Conservation (phyloP, 148 eudicot species). For the Limonium bicolor region DNA sequence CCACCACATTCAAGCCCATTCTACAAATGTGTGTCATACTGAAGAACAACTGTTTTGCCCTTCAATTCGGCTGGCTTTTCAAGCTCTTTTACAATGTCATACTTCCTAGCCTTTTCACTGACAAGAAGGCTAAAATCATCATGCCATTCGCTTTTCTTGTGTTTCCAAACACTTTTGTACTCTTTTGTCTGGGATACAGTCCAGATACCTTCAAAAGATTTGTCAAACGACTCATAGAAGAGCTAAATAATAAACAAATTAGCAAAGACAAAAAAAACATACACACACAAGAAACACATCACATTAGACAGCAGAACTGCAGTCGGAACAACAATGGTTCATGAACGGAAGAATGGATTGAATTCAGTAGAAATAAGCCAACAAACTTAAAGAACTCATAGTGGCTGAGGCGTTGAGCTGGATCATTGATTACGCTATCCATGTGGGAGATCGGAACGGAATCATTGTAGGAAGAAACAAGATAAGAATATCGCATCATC, state of each 20-base stretch:
- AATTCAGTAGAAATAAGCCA: too few relatives aligned
- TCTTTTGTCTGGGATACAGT: slow-evolving; percentile 37
- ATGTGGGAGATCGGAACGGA: too few relatives aligned
- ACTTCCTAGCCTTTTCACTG: slow-evolving; percentile 78
- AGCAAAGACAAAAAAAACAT: not conserved
- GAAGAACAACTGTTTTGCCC: slow-evolving; percentile 57
- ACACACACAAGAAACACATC: too few relatives aligned
- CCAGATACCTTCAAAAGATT: slow-evolving; percentile 40
- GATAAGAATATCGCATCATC: too few relatives aligned
- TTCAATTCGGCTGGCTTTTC: slow-evolving; percentile 49
- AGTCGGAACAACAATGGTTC: too few relatives aligned
- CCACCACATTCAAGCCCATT: slow-evolving; percentile 87
- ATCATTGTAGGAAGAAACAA: too few relatives aligned
- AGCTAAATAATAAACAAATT: slow-evolving; percentile 12
- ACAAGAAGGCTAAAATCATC: slow-evolving; percentile 93
- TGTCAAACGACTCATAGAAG: slow-evolving; percentile 44
- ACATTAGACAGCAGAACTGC: too few relatives aligned
- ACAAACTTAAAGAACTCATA: too few relatives aligned
- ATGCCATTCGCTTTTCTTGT: slow-evolving; percentile 79
- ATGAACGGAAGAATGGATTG: too few relatives aligned
- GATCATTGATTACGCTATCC: too few relatives aligned
- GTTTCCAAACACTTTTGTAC: slow-evolving; percentile 74
- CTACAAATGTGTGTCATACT: slow-evolving; percentile 76
- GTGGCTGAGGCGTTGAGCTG: too few relatives aligned
- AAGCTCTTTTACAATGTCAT: slow-evolving; percentile 87